Base-by-base conservation (phyloP, 1,284 basidiomycete genomes). In the Meira nashicola region DNA sequence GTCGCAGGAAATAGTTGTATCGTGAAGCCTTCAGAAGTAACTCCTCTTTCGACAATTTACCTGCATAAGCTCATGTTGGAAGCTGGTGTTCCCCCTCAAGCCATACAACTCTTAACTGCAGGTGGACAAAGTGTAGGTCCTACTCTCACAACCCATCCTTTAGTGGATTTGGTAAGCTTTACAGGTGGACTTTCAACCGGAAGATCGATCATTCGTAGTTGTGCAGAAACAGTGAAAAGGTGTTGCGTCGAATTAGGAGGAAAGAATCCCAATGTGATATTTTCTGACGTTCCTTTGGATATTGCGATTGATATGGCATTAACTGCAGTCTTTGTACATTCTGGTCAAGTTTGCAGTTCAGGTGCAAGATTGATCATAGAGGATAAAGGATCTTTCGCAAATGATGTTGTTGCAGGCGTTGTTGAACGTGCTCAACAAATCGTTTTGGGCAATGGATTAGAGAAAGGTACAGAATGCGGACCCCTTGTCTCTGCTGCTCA, bases 21-120 rank as follows among this genome's bases (percentile, higher is more conserved):
- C 55, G 70, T 78, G 64, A 78, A 78, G 62, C 76, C 76, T 3
- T 75, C 73, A n/a, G 76, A 78, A 52, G 75, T 78, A 43, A 77
- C 76, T 1, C 76, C 76, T 0, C 68, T 78, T 6, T 76, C 76
- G 15, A 74, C 74, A 28, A 54, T 78, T 33, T 68, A 77, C 59
- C 66, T 78, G 39, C 67, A 70, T 39, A 65, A 67, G 49, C 61
- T 78, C 41, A 61, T 75, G 28, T 40, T 74, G 48, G 76, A 78
- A 47, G 74, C 74, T 5, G 76, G 76, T 25, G 66, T 74, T 39
- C 76, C 76, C 1, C 47, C 62, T 0, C 54, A 63, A 1, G 65
- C 70, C 9, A 60, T 78, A 23, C 76, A 78, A 54, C 54, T 78
- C 51, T 65, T 78, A 17, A 77, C 74, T 5, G 76, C 73, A 0